Evolutionary conservation across 2,329 filamentous ascomycete species (phyloP), one percentile per base, ranked within the genome.

Genomic region (Ophiocordyceps camponoti-saundersi): DNA sequence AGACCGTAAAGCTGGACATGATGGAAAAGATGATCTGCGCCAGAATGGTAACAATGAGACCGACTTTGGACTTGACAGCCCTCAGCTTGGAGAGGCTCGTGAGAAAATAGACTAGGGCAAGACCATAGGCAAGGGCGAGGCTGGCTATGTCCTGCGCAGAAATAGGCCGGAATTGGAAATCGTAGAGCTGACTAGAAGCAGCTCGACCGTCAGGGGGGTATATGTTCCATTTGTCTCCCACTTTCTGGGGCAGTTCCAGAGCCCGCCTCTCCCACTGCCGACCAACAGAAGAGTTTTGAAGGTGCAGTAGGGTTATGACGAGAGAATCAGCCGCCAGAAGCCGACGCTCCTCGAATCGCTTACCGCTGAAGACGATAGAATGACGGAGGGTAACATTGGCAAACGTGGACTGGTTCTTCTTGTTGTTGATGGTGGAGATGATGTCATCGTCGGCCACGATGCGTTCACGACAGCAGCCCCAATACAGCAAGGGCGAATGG

Each of bases 291-390:
- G 81, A 80, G 54, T 80, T 73, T 32, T 73, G 70, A 36, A 74
- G 74, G 56, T 88, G 81, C 49, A 89, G 73, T 7, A 90, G 64
- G 7, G 84, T 88, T 49, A 90, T 79, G 47, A 90, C 84, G 6
- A 90, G 68, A 2, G 85, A 82, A 64, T 90, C 85, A 1, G 82
- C 84, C 5, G 82, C 82, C 22, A 80, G 67, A 2, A 90, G 69
- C 46, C 69, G 73, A 12, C 77, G 73, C 48, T 83, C 76, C 48
- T 80, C 73, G 53, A 87, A 89, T 4, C 73, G 71, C 57, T 89
- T 88, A n/a, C 85, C 85, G 48, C 83, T 85, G 53, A 90, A 87
- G 18, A 89, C 83, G 46, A 85, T 85, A 2, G 82, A 85, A 55
- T 85, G 84, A 11, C 83, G 75, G 26, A 90, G 65, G 0, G 82